Base-by-base conservation (phyloP, 2,329 filamentous ascomycete genomes). In the Drechslerella dactyloides region DNA sequence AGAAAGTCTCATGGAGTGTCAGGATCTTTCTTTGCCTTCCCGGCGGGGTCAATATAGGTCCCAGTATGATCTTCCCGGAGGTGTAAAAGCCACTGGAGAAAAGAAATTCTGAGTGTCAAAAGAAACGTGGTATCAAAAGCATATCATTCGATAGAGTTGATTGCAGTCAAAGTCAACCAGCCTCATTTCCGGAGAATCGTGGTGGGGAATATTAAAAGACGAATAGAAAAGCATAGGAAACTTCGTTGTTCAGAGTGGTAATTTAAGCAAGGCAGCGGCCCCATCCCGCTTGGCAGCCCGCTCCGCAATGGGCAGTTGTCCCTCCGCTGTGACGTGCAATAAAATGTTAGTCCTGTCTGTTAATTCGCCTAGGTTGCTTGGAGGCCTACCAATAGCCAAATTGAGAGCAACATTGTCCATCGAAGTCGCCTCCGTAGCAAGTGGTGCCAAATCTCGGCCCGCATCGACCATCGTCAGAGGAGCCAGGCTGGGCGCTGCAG, bases 361-460 rank as follows among this genome's bases (percentile, higher is more conserved):
- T 2, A 17, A 30, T 52, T 35, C 2, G 17, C 21, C 8, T 51
- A 27, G 15, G 42, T 21, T 1, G n/a, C n/a, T 17, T 5, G 21
- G 11, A 40, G 37, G 50, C 66, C 50, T 54, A 70, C 66, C 81
- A 82, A 75, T 69, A 81, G 27, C 78, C 77, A 72, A 78, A 74
- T 44, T 75, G 50, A 57, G 77, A 76, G 76, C 76, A 77, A 74
- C 79, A 74, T 74, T 76, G 74, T 19, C 76, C 76, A 52, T 75
- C 48, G n/a, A 52, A 75, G 11, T 58, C 53, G 7, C 73, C 63
- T 10, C 60, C 70, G 21, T 58, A 57, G 33, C 73, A 74, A n/a
- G 65, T 74, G 50, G 60, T 59, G 21, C 57, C 58, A 19, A 51
- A 44, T 11, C 21, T 42, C 11, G 35, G 21, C 23, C 73, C 74